Base-by-base conservation (phyloP, 805 yeast genomes). In the Saccharomycopsis selenospora region DNA sequence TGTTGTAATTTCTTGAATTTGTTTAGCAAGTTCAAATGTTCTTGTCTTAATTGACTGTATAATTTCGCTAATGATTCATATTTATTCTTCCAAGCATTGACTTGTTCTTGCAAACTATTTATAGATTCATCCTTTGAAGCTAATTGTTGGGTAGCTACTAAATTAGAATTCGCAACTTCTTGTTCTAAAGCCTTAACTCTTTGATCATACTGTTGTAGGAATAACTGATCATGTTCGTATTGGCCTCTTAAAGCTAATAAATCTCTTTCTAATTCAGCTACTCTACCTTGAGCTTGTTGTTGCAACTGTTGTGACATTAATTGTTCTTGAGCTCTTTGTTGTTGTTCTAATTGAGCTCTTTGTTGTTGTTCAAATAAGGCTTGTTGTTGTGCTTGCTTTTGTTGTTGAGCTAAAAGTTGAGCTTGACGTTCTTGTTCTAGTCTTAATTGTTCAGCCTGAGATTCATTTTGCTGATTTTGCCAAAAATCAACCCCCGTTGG, bases 41-140 rank as follows among this genome's bases (percentile, higher is more conserved):
- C 97, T 65, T 86, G 95, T 61, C 97, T 82, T 57, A 90, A 71
- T 66, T 89, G 96, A 1, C 95, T 82, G 64, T 90, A 90, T 55
- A 90, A 71, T 59, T 87, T 87, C 4, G 96, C 96, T 54, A 90
- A 72, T 0, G 93, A 75, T 60, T 89, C 96, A 65, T 90, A 90
- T 67, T 90, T 90, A 47, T 77, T 77, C 53, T 85, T 79, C 95
- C 96, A 90, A 52, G 77, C 75, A 24, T 64, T 69, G 38, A 85
- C 73, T 64, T 89, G 95, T 47, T 85, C 90, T 58, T 83, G 88
- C 42, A 87, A 62, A 47, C 75, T 71, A 47, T 65, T 72, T 42
- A 85, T 67, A 58, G 82, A 81, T 53, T 86, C 93, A 56, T 85
- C 88, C 58, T 85, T 87, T 3, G 89, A 73, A 2, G 79, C 78